phyloP scores from a whole-genome alignment of 2,329 filamentous ascomycete genomes.

The Ophiocordyceps robertsii region DNA sequence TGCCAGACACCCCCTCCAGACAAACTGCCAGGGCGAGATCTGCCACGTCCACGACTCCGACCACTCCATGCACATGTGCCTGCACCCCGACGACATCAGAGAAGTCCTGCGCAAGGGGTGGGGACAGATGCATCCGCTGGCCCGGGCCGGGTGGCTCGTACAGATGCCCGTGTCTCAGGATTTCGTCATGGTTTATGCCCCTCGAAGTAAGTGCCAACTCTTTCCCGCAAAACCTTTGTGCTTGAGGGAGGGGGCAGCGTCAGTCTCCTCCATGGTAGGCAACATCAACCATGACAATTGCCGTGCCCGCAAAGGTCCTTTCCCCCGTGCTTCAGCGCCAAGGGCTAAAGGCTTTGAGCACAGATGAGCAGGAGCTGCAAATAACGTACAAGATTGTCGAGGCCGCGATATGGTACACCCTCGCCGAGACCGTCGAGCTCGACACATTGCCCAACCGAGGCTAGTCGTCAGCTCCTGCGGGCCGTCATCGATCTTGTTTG shows the following conservation, averaged over 20 bases:
- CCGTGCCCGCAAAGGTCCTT: too few relatives aligned
- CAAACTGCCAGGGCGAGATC: slow-evolving; percentile 67
- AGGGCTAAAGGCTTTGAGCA: neutral
- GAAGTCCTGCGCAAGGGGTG: slow-evolving; percentile 62
- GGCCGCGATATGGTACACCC: slow-evolving; percentile 58
- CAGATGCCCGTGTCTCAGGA: slow-evolving; percentile 56
- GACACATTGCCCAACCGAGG: slow-evolving; percentile 2
- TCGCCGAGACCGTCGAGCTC: slow-evolving; percentile 29
- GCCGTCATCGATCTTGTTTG: too few relatives aligned
- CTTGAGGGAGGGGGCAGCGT: neutral
- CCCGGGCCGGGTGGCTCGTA: slow-evolving; percentile 48
- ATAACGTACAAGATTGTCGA: slow-evolving; percentile 56
- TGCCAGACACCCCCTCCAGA: slow-evolving; percentile 48
- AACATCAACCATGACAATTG: neutral
- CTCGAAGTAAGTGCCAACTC: slow-evolving; percentile 34
- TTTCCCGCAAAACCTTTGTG: neutral
- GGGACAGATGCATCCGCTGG: slow-evolving; percentile 60
- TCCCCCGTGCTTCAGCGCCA: too few relatives aligned
- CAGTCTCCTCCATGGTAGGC: neutral
- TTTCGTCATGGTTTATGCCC: slow-evolving; percentile 76
- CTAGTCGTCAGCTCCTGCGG: neutral
- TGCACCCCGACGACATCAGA: slow-evolving; percentile 66
- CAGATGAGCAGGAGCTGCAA: slow-evolving; percentile 51
- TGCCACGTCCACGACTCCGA: slow-evolving; percentile 69
- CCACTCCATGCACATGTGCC: slow-evolving; percentile 62